These are phyloP conservation scores for Camelina sativa DNA, from an alignment of 345 rosid species.

Conservation along the genomic window DNA sequence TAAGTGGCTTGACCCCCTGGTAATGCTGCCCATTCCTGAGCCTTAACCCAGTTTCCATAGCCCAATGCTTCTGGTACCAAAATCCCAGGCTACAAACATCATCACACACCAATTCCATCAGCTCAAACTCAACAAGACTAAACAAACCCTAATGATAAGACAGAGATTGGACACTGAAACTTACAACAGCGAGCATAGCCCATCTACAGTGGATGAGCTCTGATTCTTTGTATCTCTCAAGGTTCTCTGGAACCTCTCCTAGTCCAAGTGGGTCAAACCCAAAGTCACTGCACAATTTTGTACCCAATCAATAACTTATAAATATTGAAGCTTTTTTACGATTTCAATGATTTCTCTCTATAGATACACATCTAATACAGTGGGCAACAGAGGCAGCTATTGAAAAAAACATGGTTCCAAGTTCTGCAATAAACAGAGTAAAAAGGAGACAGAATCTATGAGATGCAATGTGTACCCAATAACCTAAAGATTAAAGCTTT, in stretches of 20 bases:
- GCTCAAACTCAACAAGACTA: not conserved
- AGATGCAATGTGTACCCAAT: not conserved
- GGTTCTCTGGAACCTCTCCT: slow-evolving; percentile 92
- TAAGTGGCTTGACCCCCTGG: slow-evolving; percentile 99
- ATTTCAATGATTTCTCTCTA: no score
- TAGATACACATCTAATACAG: no score
- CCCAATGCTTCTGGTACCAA: slow-evolving; percentile 94
- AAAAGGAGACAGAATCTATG: slow-evolving; percentile 1
- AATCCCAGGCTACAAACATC: slow-evolving; percentile 74
- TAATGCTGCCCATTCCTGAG: slow-evolving; percentile 96
- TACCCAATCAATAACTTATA: slow-evolving; percentile 19
- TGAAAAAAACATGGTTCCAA: no score
- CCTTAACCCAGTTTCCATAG: slow-evolving; percentile 97
- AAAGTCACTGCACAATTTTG: slow-evolving; percentile 67
- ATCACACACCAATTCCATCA: slow-evolving; percentile 15
- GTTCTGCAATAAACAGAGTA: slow-evolving; percentile 15
- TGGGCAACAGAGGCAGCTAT: no score
- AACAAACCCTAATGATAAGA: not conserved
- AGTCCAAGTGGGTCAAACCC: slow-evolving; percentile 98
- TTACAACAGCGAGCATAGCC: slow-evolving; percentile 99
- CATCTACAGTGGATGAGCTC: slow-evolving; percentile 98
- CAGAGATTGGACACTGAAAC: slow-evolving; percentile 39
- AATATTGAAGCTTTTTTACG: not conserved
- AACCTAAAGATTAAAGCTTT: slow-evolving; percentile 12
- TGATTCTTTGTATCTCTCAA: slow-evolving; percentile 97